A percentile compares a stretch with the other conserved stretches of the same genome.
phyloP scores from a whole-genome alignment of 139 green algal genomes.

The Chlorella sp. region DNA sequence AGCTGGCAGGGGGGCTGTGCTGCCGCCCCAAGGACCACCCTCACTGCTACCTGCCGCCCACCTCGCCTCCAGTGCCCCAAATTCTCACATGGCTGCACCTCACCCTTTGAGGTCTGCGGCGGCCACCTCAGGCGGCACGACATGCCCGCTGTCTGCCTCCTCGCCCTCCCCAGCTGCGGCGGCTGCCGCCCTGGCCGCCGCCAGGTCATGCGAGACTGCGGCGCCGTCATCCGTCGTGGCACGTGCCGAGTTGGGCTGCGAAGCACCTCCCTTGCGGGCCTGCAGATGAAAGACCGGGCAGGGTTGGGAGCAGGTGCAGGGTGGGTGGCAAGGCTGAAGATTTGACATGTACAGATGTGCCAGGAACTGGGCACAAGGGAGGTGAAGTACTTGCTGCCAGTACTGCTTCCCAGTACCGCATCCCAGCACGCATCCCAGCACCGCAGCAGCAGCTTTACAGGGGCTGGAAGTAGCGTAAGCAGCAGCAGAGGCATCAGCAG shows the following conservation, averaged over 20 bases:
- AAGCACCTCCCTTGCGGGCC: background rate
- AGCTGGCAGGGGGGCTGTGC: background rate
- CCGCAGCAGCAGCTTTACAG: no score
- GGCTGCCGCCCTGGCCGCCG: background rate
- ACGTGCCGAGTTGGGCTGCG: background rate
- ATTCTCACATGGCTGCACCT: background rate
- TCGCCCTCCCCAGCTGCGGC: background rate
- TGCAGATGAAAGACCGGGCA: background rate
- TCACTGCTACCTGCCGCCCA: no score
- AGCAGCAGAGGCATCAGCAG: background rate
- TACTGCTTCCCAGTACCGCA: background rate
- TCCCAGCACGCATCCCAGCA: no score
- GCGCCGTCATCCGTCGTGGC: background rate
- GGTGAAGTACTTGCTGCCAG: background rate
- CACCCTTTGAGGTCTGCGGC: constrained; percentile 12
- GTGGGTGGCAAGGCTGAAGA: background rate
- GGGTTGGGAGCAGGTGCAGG: background rate
- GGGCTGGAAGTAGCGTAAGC: no score
- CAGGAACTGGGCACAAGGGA: no score
- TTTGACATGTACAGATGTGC: no score
- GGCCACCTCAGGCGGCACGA: background rate
- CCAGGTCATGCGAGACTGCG: constrained; percentile 10
- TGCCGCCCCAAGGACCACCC: no score
- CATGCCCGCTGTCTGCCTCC: background rate
- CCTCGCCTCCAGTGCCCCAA: background rate